Percentiles rank a stretch among this genome's conserved stretches.
Evolutionary conservation across 768 basidiomycete genomes (phyloP).

Genomic region (Kockovaella imperatae): DNA sequence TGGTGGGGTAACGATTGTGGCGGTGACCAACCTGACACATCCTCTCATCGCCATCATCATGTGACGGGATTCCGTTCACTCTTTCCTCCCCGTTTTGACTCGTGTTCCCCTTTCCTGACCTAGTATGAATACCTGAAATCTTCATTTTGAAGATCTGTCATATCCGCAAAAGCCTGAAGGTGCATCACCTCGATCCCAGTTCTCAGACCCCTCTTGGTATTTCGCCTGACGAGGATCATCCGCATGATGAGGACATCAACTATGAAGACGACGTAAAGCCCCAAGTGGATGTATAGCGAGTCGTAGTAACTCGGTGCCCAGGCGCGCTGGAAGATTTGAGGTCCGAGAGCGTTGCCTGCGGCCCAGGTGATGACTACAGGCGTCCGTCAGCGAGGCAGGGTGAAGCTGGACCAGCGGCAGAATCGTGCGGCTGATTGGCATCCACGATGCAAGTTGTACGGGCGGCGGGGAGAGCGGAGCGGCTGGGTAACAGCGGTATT

Average conservation of each 20-base stretch:
- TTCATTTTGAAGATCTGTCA: conserved; percentile 8
- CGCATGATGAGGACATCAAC: conserved; percentile 47
- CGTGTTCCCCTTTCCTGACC: no score
- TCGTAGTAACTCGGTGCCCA: conserved; percentile 51
- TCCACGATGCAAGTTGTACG: no score
- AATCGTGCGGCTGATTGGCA: no score
- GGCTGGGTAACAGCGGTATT: no score
- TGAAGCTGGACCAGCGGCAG: no score
- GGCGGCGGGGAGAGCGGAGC: no score
- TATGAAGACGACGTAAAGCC: conserved; percentile 49
- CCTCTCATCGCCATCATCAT: no score
- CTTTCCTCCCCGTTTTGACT: no score
- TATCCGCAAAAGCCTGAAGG: conserved; percentile 5
- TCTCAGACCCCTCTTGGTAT: conserved; percentile 30
- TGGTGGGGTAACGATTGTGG: no score
- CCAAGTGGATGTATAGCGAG: conserved; percentile 50
- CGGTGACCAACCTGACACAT: no score
- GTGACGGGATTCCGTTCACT: no score
- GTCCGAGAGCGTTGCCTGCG: conserved; percentile 51
- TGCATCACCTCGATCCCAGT: conserved; percentile 12
- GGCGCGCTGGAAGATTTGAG: conserved; percentile 51
- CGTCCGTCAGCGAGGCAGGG: no score
- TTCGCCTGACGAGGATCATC: conserved; percentile 47
- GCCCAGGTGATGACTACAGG: conserved; percentile 53
- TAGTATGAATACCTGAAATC: conserved; percentile 1